Conservation (phyloP, 352 stramenopile genomes). For the Phytophthora pinifolia region DNA sequence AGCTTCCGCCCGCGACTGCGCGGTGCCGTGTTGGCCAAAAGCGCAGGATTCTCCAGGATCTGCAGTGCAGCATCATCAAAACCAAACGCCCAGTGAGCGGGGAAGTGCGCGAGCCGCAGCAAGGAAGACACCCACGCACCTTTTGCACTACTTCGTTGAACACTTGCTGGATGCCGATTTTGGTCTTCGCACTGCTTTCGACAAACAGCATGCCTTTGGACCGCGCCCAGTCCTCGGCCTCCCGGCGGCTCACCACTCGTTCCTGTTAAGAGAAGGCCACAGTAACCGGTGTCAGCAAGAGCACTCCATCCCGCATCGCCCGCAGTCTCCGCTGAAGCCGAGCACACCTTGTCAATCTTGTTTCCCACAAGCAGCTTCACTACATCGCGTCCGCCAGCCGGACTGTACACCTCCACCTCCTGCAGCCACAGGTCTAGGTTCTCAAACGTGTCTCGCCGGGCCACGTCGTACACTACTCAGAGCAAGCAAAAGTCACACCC, state of each 20-base stretch:
- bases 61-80: slow-evolving; percentile 24
- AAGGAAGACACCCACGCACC: slow-evolving; percentile 42
- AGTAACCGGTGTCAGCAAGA: slow-evolving; percentile 4
- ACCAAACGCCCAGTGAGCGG: too few species aligned
- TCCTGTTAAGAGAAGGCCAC: slow-evolving; percentile 64
- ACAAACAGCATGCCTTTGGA: slow-evolving; percentile 98
- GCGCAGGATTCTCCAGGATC: slow-evolving; percentile 90
- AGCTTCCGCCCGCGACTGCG: slow-evolving; percentile 61
- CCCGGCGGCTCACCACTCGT: slow-evolving; percentile 90
- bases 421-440: slow-evolving; percentile 98
- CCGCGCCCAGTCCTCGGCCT: slow-evolving; percentile 95
- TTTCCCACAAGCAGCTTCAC: slow-evolving; percentile 98
- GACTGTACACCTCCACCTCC: slow-evolving; percentile 97
- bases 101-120: slow-evolving; percentile 3
- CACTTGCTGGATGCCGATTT: slow-evolving; percentile 93
- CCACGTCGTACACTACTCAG: slow-evolving; percentile 94
- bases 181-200: slow-evolving; percentile 97
- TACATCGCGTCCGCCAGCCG: slow-evolving; percentile 93
- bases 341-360: slow-evolving; percentile 91
- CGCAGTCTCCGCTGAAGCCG: background rate
- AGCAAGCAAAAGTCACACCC: background rate
- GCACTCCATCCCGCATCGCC: background rate
- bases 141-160: slow-evolving; percentile 99
- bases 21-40: slow-evolving; percentile 88
- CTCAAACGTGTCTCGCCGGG: slow-evolving; percentile 96